Percentiles rank a stretch among this genome's conserved stretches.
Evolutionary conservation across 2,329 filamentous ascomycete genomes (phyloP).

Genomic region (Sarocladium brachiariae): DNA sequence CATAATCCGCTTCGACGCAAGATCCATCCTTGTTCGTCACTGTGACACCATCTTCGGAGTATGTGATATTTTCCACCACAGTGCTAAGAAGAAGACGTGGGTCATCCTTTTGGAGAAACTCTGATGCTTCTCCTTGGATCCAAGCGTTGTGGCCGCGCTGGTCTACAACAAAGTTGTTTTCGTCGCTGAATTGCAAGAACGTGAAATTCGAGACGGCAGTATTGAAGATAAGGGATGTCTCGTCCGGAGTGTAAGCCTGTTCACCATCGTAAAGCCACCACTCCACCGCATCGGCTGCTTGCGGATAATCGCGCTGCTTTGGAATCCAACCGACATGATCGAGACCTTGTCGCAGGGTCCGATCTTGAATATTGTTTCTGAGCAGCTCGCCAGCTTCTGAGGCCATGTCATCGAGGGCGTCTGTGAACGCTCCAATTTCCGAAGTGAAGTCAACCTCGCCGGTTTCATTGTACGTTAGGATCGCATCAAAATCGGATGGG

Average conservation of each 20-base stretch:
- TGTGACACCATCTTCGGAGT: constrained; percentile 40
- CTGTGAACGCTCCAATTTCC: constrained; percentile 41
- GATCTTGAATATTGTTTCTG: constrained; percentile 49
- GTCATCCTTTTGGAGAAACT: constrained; percentile 45
- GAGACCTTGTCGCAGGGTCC: constrained; percentile 42
- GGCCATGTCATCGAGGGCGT: constrained; percentile 34
- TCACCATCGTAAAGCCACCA: constrained; percentile 10
- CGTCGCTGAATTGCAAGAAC: constrained; percentile 48
- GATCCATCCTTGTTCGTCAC: constrained; percentile 40
- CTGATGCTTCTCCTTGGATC: constrained; percentile 44
- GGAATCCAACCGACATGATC: constrained; percentile 46
- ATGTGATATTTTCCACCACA: constrained; percentile 42
- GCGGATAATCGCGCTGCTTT: constrained; percentile 35
- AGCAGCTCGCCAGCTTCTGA: constrained; percentile 47
- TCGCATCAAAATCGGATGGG: constrained; percentile 47
- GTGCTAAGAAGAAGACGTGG: constrained; percentile 47
- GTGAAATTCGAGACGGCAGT: constrained; percentile 47
- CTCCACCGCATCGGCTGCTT: constrained; percentile 37
- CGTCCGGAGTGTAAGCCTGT: constrained; percentile 40
- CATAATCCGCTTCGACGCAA: constrained; percentile 48
- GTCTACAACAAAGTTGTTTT: constrained; percentile 51
- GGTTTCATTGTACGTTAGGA: constrained; percentile 48
- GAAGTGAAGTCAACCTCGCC: constrained; percentile 41
- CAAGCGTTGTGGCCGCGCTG: constrained; percentile 49
- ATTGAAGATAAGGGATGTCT: constrained; percentile 42